Evolutionary conservation across 495 filamentous ascomycete genomes (phyloP).

Genomic region (Aspergillus mulundensis): DNA sequence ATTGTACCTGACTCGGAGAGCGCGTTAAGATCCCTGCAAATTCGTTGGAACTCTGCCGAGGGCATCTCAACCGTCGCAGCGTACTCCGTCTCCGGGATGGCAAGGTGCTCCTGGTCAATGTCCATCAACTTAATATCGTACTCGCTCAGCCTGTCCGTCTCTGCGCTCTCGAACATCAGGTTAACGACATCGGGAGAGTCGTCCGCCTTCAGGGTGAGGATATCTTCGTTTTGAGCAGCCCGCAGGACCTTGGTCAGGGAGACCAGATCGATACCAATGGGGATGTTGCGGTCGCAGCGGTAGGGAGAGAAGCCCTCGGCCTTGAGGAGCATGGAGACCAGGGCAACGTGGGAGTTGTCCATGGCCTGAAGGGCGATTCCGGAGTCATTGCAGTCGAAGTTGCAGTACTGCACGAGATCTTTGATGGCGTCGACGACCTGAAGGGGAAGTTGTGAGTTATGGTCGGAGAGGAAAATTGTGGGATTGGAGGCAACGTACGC

Average conservation of each 20-base stretch:
- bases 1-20: slow-evolving; percentile 98
- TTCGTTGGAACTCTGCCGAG: slow-evolving; percentile 84
- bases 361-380: slow-evolving; percentile 98
- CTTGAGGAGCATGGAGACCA: slow-evolving; percentile 98
- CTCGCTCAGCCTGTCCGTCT: slow-evolving; percentile 88
- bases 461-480: not conserved
- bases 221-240: slow-evolving; percentile 89
- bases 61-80: slow-evolving; percentile 89
- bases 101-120: slow-evolving; percentile 98
- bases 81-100: slow-evolving; percentile 98
- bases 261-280: slow-evolving; percentile 92
- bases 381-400: slow-evolving; percentile 99
- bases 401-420: slow-evolving; percentile 98
- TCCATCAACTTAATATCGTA: slow-evolving; percentile 99
- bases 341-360: slow-evolving; percentile 99
- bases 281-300: slow-evolving; percentile 98
- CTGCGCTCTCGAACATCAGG: slow-evolving; percentile 88
- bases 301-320: slow-evolving; percentile 93
- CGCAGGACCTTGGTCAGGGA: slow-evolving; percentile 97
- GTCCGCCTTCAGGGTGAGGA: slow-evolving; percentile 94
- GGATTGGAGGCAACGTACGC: slow-evolving; percentile 52
- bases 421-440: slow-evolving; percentile 99
- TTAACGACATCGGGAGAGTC: slow-evolving; percentile 94
- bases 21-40: slow-evolving; percentile 84
- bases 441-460: slow-evolving; percentile 4